These are phyloP conservation scores for Glomus cerebriforme DNA, from an alignment of 192 early-diverging fungal genomes.

Conservation along the genomic window DNA sequence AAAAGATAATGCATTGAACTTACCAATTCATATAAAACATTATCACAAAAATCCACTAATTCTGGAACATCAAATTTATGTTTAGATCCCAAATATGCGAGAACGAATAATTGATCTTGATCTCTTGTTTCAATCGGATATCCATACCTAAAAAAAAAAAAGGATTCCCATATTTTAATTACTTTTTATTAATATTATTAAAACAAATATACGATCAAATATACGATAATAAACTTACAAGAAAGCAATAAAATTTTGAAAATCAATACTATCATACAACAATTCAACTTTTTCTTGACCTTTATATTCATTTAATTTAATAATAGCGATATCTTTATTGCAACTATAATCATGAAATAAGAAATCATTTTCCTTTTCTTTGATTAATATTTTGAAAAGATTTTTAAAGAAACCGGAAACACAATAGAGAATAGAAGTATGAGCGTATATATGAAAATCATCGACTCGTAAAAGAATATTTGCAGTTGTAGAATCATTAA, in stretches of 20 bases:
- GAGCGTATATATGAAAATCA: constrained; percentile 15
- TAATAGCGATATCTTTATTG: not conserved
- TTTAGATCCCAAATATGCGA: not conserved
- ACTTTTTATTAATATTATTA: not conserved
- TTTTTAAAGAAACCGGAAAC: constrained; percentile 1
- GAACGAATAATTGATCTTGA: not conserved
- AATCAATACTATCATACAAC: not conserved
- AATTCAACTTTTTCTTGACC: not conserved
- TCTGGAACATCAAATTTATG: constrained; percentile 21
- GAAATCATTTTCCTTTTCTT: not conserved
- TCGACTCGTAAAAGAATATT: constrained; percentile 3
- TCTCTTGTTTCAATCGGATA: not conserved
- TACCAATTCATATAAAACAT: not conserved
- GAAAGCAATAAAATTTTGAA: not conserved
- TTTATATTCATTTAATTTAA: constrained; percentile 5
- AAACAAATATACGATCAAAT: too few relatives aligned
- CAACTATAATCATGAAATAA: constrained; percentile 19
- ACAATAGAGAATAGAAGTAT: not conserved
- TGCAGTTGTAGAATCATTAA: constrained; percentile 4
- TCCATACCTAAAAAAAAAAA: not conserved
- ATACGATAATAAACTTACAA: too few relatives aligned
- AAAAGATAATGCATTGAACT: not conserved
- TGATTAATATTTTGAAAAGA: not conserved
- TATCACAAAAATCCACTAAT: constrained; percentile 7
- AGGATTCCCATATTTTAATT: too few relatives aligned